Percentiles rank a stretch among this genome's conserved stretches.
These are phyloP conservation scores for Candida namnaoensis DNA, from an alignment of 805 yeast species.

Conservation along the genomic window DNA sequence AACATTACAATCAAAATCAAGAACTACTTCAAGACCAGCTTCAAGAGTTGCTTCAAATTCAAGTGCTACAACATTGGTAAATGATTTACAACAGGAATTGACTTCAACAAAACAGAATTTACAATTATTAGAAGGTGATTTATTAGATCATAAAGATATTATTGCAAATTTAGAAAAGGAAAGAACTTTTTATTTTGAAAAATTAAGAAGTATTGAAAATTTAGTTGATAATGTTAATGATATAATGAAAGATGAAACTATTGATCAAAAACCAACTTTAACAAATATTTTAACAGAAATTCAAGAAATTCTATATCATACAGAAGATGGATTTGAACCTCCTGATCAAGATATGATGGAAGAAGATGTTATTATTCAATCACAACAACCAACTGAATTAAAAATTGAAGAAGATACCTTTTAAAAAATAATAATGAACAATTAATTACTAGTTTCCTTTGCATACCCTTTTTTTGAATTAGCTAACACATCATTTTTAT, in stretches of 20 bases:
- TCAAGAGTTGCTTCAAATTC: constrained; percentile 19
- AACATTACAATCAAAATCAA: constrained; percentile 7
- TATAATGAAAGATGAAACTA: constrained; percentile 30
- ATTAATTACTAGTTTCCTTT: no score
- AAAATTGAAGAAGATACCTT: constrained; percentile 28
- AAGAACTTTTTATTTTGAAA: constrained; percentile 84
- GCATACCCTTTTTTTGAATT: no score
- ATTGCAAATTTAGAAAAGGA: constrained; percentile 69
- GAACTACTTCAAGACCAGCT: constrained; percentile 8
- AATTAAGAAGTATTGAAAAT: constrained; percentile 82
- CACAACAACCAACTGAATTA: constrained; percentile 8
- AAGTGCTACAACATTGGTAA: constrained; percentile 8
- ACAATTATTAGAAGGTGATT: constrained; percentile 36
- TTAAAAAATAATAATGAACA: neutral
- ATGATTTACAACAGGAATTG: constrained; percentile 34
- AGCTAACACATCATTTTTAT: no score
- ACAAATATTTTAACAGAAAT: constrained; percentile 47
- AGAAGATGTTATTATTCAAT: constrained; percentile 8
- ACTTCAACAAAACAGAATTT: constrained; percentile 33
- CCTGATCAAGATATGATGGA: constrained; percentile 29
- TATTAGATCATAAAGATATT: constrained; percentile 47
- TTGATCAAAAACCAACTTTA: constrained; percentile 21
- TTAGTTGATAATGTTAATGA: constrained; percentile 59
- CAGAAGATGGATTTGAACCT: constrained; percentile 77
- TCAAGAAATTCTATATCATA: constrained; percentile 68